Percentiles rank a stretch among this genome's conserved stretches.
Conservation (phyloP, 495 filamentous ascomycete genomes). For the Chaetomium cochliodes region DNA sequence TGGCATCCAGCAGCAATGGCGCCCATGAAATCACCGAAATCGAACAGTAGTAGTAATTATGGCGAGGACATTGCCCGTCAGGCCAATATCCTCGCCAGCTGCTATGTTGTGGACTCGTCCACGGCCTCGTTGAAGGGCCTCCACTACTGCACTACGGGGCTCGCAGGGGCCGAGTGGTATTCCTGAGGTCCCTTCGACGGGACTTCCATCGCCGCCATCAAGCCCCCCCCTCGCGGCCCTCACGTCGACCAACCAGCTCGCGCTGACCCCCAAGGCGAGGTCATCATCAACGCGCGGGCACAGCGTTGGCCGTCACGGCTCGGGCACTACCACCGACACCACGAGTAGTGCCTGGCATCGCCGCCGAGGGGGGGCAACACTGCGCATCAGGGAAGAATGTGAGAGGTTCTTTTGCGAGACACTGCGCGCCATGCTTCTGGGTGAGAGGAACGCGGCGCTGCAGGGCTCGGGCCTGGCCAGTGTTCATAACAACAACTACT, state of each 20-base stretch:
- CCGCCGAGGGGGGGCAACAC: slow-evolving; percentile 83
- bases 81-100: slow-evolving; percentile 76
- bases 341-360: slow-evolving; percentile 42
- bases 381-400: slow-evolving; percentile 97
- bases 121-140: slow-evolving; percentile 62
- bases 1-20: slow-evolving; percentile 53
- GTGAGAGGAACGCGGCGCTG: slow-evolving; percentile 77
- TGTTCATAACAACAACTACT: slow-evolving; percentile 51
- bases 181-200: slow-evolving; percentile 87
- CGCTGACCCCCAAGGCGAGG: slow-evolving; percentile 55
- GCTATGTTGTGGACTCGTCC: slow-evolving; percentile 66
- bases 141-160: slow-evolving; percentile 85
- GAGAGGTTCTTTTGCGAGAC: slow-evolving; percentile 99
- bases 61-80: slow-evolving; percentile 56
- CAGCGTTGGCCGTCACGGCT: slow-evolving; percentile 25
- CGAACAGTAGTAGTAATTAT: slow-evolving; percentile 68
- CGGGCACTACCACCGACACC: slow-evolving; percentile 24
- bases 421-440: slow-evolving; percentile 87
- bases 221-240: slow-evolving; percentile 78
- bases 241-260: slow-evolving; percentile 59
- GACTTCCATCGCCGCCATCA: slow-evolving; percentile 70
- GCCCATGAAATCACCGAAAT: slow-evolving; percentile 63
- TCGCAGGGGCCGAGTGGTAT: slow-evolving; percentile 86
- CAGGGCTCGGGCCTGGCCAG: slow-evolving; percentile 73
- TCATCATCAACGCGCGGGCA: slow-evolving; percentile 35